Conservation (phyloP, 2,329 filamentous ascomycete genomes). For the Shiraia sp. region DNA sequence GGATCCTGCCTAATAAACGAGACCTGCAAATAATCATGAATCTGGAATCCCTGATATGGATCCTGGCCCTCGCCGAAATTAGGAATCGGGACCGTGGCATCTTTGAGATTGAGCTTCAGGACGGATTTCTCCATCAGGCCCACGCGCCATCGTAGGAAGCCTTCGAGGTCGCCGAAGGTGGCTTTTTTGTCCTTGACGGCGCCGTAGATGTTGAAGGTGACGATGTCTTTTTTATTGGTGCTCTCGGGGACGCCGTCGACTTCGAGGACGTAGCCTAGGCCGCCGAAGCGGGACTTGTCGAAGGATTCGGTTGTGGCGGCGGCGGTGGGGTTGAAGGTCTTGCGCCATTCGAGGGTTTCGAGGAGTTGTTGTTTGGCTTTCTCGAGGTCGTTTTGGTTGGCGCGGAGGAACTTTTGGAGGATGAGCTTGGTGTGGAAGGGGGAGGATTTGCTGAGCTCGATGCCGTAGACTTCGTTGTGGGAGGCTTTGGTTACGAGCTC, state of each 20-base stretch:
- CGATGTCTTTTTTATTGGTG: conserved; percentile 63
- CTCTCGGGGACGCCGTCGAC: conserved; percentile 61
- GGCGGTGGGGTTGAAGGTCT: conserved; percentile 71
- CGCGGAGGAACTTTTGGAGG: conserved; percentile 90
- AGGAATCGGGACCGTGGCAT: conserved; percentile 71
- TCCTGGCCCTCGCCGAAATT: conserved; percentile 69
- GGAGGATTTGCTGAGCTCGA: conserved; percentile 59
- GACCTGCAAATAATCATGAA: conserved; percentile 90
- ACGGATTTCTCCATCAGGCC: conserved; percentile 88
- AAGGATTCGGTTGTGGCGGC: conserved; percentile 66
- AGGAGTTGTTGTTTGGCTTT: conserved; percentile 78
- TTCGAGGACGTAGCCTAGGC: conserved; percentile 79
- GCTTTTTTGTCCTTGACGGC: conserved; percentile 77
- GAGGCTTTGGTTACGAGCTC: conserved; percentile 60
- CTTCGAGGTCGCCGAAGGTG: conserved; percentile 80
- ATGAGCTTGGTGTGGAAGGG: conserved; percentile 80
- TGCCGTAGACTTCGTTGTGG: conserved; percentile 85
- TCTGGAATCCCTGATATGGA: conserved; percentile 87
- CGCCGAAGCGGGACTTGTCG: conserved; percentile 70
- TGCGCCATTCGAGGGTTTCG: conserved; percentile 82
- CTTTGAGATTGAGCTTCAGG: conserved; percentile 69
- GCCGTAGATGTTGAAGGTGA: conserved; percentile 94
- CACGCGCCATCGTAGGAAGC: conserved; percentile 87
- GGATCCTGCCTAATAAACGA: conserved; percentile 84
- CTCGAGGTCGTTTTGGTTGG: conserved; percentile 75